Conservation (phyloP, 2,329 filamentous ascomycete species). For the Xylariaceae sp. region DNA sequence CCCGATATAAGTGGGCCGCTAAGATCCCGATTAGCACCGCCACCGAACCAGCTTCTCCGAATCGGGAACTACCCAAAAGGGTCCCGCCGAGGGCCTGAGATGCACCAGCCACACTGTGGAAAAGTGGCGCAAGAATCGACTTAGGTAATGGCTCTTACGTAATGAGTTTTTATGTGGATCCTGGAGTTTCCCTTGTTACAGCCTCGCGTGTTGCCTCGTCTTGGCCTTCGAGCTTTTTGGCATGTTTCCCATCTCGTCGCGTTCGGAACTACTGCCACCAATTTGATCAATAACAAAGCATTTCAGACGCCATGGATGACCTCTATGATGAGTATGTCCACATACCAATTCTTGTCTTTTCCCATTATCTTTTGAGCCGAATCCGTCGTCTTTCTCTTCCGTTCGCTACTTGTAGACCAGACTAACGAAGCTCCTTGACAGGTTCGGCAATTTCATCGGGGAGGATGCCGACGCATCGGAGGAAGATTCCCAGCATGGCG, state of each 20-base stretch:
- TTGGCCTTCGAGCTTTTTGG: slow-evolving; percentile 13
- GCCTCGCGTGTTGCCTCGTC: slow-evolving; percentile 12
- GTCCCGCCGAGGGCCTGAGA: slow-evolving; percentile 10
- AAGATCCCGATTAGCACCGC: slow-evolving; percentile 9
- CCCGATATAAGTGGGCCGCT: slow-evolving; percentile 3
- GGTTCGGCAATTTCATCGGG: slow-evolving; percentile 97
- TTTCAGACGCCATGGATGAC: slow-evolving; percentile 66
- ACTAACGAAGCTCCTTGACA: slow-evolving; percentile 34
- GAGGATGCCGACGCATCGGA: slow-evolving; percentile 81
- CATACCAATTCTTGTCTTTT: neutral
- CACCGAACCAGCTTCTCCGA: slow-evolving; percentile 9
- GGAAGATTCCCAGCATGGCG: slow-evolving; percentile 72
- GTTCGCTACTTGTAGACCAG: neutral
- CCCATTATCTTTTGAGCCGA: no score
- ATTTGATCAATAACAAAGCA: slow-evolving; percentile 24
- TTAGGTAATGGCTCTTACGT: no score
- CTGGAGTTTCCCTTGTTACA: neutral
- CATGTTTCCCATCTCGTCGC: slow-evolving; percentile 13
- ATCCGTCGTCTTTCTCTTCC: neutral
- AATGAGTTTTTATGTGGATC: no score
- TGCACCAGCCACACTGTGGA: neutral
- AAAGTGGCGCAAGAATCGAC: no score
- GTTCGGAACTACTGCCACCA: slow-evolving; percentile 3
- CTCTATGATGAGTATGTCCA: slow-evolving; percentile 81
- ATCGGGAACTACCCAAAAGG: slow-evolving; percentile 18